Base-by-base conservation (phyloP, 129 eudicot species). In the Artemisia argyi region DNA sequence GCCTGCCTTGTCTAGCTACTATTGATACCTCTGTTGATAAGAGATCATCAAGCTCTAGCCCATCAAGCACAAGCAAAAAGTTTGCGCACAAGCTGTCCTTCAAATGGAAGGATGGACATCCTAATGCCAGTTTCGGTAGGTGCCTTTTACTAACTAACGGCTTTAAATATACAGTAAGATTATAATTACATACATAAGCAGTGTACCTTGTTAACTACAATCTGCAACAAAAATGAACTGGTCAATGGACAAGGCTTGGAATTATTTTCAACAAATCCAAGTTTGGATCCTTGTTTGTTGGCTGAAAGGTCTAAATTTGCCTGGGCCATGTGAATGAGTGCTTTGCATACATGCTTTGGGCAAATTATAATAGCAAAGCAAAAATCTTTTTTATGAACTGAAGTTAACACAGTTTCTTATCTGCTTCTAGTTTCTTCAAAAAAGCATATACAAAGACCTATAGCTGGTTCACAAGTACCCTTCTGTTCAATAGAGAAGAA, bases 401-500 rank as follows among this genome's bases (percentile, higher is more conserved):
- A 39, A 39, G 9, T 8, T 39, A 39, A 39, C 0, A 39, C 11
- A 0, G 11, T 39, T 39, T 39, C 46, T 39, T 39, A 2, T 52
- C 49, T 52, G 16, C 18, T 28, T 61, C 66, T 63, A 87, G 96
- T 90, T 75, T 83, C 89, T 8, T 85, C 90, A 30, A 90, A 81
- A 83, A 28, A 78, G 46, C 78, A 81, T 11, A 61, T 90, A 73
- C 90, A 77, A 66, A 66, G 89, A 72, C 94, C 96, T 20, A 66
- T 76, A 56, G 96, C 96, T 24, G 94, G 96, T 73, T 78, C 88
- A 44, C 97, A 87, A 80, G 94, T 90, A n/a, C 85, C 87, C 3
- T 85, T 76, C 61, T 85, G 85, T 22, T 91, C 89, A 14, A 8
- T 90, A 59, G 94, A 88, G 28, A 90, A 87, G 81, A 76, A 75